Conservation (phyloP, 768 basidiomycete species). For the Xerocomus potaroensis region DNA sequence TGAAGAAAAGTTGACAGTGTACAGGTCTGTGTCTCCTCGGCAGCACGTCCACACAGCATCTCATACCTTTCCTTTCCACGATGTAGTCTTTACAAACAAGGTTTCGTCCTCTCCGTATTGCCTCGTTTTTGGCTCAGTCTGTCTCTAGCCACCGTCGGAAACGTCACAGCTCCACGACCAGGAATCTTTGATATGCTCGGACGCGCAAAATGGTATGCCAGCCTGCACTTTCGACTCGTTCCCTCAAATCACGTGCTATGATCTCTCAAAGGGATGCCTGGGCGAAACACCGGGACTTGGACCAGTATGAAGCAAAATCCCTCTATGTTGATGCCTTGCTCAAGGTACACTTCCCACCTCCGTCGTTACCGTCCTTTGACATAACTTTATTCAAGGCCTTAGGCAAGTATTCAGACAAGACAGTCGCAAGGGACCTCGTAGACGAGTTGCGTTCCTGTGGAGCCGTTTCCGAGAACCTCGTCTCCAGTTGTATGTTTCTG, state of each 20-base stretch:
- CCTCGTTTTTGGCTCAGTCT: slow-evolving; percentile 2
- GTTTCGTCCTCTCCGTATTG: slow-evolving; percentile 34
- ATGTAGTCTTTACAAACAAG: slow-evolving; percentile 89
- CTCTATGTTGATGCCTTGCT: slow-evolving; percentile 84
- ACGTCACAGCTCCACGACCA: slow-evolving; percentile 74
- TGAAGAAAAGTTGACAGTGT: slow-evolving; percentile 92
- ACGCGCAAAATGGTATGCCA: slow-evolving; percentile 81
- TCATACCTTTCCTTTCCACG: slow-evolving; percentile 10
- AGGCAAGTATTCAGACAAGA: slow-evolving; percentile 80
- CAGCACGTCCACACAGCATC: background rate
- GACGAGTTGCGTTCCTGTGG: slow-evolving; percentile 74
- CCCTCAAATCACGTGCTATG: slow-evolving; percentile 21
- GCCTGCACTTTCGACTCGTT: background rate
- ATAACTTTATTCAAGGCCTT: slow-evolving; percentile 50
- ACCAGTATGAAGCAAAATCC: slow-evolving; percentile 78
- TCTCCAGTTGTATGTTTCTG: slow-evolving; percentile 54
- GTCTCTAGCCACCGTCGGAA: slow-evolving; percentile 77
- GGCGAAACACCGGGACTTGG: slow-evolving; percentile 87
- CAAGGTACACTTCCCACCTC: slow-evolving; percentile 45
- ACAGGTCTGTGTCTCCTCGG: slow-evolving; percentile 52
- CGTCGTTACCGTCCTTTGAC: background rate
- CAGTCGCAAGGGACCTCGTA: slow-evolving; percentile 67
- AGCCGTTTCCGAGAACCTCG: slow-evolving; percentile 61
- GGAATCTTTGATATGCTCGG: slow-evolving; percentile 90
- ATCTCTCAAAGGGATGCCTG: slow-evolving; percentile 74